Conservation (phyloP, 2,329 filamentous ascomycete genomes). For the Phialophora tarda region DNA sequence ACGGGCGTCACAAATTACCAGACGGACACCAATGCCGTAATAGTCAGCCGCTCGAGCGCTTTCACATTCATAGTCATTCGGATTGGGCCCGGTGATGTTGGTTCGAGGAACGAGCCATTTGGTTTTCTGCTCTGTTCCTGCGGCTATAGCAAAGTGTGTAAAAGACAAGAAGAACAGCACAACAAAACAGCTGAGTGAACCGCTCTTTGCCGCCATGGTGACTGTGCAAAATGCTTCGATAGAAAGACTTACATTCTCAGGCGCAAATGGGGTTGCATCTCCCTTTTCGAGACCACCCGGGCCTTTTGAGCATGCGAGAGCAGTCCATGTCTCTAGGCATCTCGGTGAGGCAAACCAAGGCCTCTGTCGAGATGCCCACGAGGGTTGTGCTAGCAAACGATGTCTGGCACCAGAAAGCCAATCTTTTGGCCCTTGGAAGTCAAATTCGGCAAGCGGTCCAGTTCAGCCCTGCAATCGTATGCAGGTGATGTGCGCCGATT, state of each 20-base stretch:
- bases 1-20: slow-evolving; percentile 10
- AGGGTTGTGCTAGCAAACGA: slow-evolving; percentile 19
- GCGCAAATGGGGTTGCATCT: background rate
- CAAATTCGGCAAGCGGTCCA: background rate
- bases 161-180: slow-evolving; percentile 10
- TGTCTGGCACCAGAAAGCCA: slow-evolving; percentile 7
- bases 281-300: background rate
- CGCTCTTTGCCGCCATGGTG: slow-evolving; percentile 9
- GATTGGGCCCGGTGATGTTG: slow-evolving; percentile 22
- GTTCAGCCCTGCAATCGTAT: background rate
- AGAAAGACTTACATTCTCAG: background rate
- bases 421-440: slow-evolving; percentile 1
- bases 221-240: background rate
- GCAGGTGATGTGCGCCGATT: background rate
- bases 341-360: background rate
- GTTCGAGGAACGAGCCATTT: slow-evolving; percentile 24
- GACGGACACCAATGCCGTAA: slow-evolving; percentile 28
- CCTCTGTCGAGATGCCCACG: background rate
- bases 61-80: slow-evolving; percentile 25
- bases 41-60: slow-evolving; percentile 26
- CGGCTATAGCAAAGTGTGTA: slow-evolving; percentile 7
- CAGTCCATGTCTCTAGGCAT: background rate
- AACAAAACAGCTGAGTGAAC: background rate
- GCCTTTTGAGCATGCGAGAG: background rate
- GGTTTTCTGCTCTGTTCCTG: slow-evolving; percentile 12